Base-by-base conservation (phyloP, 2,329 filamentous ascomycete species). In the Fusarium sp. region DNA sequence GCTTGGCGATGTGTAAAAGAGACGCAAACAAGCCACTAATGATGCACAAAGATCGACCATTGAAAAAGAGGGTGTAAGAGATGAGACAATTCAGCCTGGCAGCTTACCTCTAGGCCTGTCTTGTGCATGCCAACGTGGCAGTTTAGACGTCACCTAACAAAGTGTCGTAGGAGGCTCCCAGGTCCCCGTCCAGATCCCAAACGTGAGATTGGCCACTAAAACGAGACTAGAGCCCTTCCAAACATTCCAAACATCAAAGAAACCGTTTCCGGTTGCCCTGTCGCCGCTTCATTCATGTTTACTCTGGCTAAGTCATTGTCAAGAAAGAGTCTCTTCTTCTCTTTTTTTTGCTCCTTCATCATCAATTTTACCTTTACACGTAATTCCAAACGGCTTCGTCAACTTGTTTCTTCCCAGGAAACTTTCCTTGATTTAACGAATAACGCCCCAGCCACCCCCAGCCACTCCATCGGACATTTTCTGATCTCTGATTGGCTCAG, bases 41-140 rank as follows among this genome's bases (percentile, higher is more conserved):
- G 23, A 53, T 42, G 34, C 32, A 50, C 53, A 49, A 55, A 51
- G 63, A 70, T 71, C 63, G 63, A 42, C 55, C 28, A 53, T 42
- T 27, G 55, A 54, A 21, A 27, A 55, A 61, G 55, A 63, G 59
- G 68, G 64, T 41, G 46, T 40, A 32, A 46, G 56, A 69, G 58
- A 43, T 69, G 68, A 70, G 67, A 70, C 68, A 70, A 70, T 20
- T 34, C 55, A n/a, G 34, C 34, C 34, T 37, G 34, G 34, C 18
- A 37, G 28, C 28, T 14, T 7, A 30, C 28, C 28, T 30, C 12
- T 30, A 30, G 34, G 34, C 18, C 34, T 37, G 34, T 37, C 34
- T 37, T 40, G 34, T n/a, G 41, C 66, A 70, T 70, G 67, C 54
- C 66, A 70, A 57, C 66, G 68, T 70, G 66, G 67, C 68, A 61